phyloP scores from a whole-genome alignment of 345 rosid species.

The Heritiera littoralis region DNA sequence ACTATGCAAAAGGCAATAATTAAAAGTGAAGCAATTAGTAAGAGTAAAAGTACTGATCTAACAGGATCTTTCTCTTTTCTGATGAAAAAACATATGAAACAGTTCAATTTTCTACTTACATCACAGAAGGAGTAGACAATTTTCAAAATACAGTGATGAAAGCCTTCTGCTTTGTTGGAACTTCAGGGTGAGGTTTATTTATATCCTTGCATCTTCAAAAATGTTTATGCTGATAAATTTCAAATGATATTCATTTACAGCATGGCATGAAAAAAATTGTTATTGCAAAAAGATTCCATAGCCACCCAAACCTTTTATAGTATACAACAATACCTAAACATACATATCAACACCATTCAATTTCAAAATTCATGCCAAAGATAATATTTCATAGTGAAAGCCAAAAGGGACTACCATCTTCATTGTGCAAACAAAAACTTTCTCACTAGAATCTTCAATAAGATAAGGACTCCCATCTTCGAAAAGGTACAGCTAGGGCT shows the following conservation, averaged over 20 bases:
- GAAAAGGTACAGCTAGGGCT: neutral
- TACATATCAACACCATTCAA: neutral
- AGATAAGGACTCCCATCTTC: neutral
- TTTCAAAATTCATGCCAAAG: neutral
- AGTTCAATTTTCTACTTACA: neutral
- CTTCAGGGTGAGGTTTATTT: neutral
- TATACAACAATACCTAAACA: neutral
- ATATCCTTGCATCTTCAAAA: neutral
- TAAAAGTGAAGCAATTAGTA: conserved; percentile 1
- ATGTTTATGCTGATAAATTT: neutral
- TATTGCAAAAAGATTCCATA: neutral
- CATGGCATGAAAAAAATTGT: neutral
- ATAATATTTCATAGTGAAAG: neutral
- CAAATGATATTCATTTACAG: neutral
- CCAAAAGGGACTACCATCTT: neutral
- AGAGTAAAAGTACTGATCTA: neutral
- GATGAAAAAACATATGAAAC: neutral
- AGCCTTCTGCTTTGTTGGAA: neutral
- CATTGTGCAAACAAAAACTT: neutral
- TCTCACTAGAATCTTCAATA: neutral
- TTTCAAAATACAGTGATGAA: neutral
- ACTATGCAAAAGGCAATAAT: neutral
- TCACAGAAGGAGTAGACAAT: neutral
- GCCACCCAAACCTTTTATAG: neutral
- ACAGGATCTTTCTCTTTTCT: neutral